These are phyloP conservation scores for Candida piceae DNA, from an alignment of 805 yeast species.

Conservation along the genomic window DNA sequence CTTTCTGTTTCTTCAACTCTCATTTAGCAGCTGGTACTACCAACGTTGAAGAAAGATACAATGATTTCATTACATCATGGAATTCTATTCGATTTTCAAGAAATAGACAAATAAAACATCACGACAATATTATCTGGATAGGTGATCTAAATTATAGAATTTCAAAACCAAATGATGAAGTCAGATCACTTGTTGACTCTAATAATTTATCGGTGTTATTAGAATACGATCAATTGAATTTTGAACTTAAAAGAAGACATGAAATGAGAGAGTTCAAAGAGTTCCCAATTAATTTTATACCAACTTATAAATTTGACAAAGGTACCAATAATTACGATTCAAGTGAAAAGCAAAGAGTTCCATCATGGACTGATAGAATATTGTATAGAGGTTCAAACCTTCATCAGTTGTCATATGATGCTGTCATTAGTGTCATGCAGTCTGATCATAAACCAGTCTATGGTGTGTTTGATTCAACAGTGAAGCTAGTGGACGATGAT, in stretches of 20 bases:
- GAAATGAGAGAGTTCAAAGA: conserved; percentile 77
- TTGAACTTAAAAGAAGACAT: conserved; percentile 65
- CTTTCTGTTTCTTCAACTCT: conserved; percentile 80
- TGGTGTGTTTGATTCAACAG: conserved; percentile 65
- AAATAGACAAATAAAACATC: conserved; percentile 70
- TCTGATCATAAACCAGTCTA: conserved; percentile 95
- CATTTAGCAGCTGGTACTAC: conserved; percentile 91
- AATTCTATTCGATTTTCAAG: conserved; percentile 76
- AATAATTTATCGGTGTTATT: conserved; percentile 48
- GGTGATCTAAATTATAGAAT: conserved; percentile 93
- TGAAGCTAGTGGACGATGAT: conserved; percentile 63
- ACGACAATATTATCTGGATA: conserved; percentile 85
- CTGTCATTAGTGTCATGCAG: conserved; percentile 50
- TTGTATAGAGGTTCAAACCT: conserved; percentile 56
- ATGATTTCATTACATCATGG: conserved; percentile 72
- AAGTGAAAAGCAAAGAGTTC: conserved; percentile 87
- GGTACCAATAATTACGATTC: conserved; percentile 79
- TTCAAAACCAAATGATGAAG: conserved; percentile 65
- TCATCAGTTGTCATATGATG: conserved; percentile 62
- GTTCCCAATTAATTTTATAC: conserved; percentile 68
- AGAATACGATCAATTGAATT: conserved; percentile 71
- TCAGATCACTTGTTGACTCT: conserved; percentile 47
- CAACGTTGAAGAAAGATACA: conserved; percentile 79
- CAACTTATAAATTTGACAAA: conserved; percentile 90
- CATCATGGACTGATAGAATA: conserved; percentile 95